Conservation (phyloP, 768 basidiomycete species). For the Agaricus blazei region DNA sequence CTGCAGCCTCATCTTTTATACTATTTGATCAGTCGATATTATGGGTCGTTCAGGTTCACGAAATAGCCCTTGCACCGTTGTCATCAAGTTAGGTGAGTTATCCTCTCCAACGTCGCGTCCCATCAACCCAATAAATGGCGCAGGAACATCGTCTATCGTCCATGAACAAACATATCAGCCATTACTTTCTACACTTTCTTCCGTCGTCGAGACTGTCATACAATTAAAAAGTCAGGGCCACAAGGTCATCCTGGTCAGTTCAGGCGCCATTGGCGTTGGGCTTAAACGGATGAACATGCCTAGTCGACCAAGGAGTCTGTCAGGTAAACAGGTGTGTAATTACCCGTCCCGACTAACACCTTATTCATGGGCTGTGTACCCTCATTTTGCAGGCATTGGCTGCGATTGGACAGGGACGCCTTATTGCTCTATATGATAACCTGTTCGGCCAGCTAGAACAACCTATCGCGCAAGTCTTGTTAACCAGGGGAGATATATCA, state of each 20-base stretch:
- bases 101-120: background rate
- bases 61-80: conserved; percentile 50
- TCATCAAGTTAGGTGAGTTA: conserved; percentile 75
- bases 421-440: conserved; percentile 97
- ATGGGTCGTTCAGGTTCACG: conserved; percentile 5
- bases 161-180: conserved; percentile 93
- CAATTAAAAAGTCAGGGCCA: conserved; percentile 76
- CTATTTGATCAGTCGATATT: background rate
- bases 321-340: conserved; percentile 82
- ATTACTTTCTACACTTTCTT: conserved; percentile 84
- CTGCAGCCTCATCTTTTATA: background rate
- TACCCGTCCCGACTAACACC: background rate
- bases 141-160: conserved; percentile 95
- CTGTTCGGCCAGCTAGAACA: conserved; percentile 91
- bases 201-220: conserved; percentile 88
- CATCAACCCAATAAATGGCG: background rate
- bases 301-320: conserved; percentile 74
- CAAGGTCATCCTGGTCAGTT: conserved; percentile 92
- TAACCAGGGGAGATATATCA: conserved; percentile 95
- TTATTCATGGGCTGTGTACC: background rate
- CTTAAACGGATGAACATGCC: conserved; percentile 86
- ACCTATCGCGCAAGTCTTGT: conserved; percentile 90
- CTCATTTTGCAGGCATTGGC: conserved; percentile 68
- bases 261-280: conserved; percentile 97
- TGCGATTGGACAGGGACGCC: conserved; percentile 92